Evolutionary conservation across 306 rosid species (phyloP).

Genomic region (Dalbergia cochinchinensis): DNA sequence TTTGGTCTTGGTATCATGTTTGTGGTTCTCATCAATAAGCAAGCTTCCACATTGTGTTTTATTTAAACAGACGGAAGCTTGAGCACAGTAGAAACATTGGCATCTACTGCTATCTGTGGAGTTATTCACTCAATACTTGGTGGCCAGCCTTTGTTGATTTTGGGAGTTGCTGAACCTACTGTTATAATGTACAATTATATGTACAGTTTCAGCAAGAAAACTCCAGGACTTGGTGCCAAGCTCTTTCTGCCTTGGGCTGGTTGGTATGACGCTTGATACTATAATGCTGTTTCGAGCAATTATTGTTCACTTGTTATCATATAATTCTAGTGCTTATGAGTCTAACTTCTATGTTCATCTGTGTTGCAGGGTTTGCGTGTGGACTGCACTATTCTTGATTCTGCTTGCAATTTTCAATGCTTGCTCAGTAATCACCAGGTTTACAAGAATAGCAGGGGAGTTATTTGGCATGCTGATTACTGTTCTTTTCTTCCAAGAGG

Average conservation of each 20-base stretch:
- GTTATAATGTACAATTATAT: conserved; percentile 87
- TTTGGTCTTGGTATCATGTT: background rate
- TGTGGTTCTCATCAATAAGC: background rate
- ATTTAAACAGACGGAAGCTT: conserved; percentile 69
- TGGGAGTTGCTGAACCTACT: conserved; percentile 99
- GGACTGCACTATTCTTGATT: conserved; percentile 79
- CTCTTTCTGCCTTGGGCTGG: conserved; percentile 83
- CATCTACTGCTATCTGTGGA: conserved; percentile 94
- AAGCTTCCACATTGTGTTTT: conserved; percentile 11
- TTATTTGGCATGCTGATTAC: conserved; percentile 89
- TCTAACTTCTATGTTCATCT: conserved; percentile 30
- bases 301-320: background rate
- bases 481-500: conserved; percentile 88
- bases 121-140: conserved; percentile 86
- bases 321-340: background rate
- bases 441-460: conserved; percentile 91
- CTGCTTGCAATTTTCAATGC: conserved; percentile 86
- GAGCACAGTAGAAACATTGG: conserved; percentile 90
- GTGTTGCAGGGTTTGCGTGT: conserved; percentile 85
- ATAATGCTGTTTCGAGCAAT: background rate
- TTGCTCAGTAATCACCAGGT: conserved; percentile 67
- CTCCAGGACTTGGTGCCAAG: conserved; percentile 64
- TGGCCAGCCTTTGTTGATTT: conserved; percentile 91
- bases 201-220: conserved; percentile 63
- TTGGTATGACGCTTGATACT: conserved; percentile 59